phyloP scores from a whole-genome alignment of 1,284 basidiomycete species.

The Crocinoboletus sp. region DNA sequence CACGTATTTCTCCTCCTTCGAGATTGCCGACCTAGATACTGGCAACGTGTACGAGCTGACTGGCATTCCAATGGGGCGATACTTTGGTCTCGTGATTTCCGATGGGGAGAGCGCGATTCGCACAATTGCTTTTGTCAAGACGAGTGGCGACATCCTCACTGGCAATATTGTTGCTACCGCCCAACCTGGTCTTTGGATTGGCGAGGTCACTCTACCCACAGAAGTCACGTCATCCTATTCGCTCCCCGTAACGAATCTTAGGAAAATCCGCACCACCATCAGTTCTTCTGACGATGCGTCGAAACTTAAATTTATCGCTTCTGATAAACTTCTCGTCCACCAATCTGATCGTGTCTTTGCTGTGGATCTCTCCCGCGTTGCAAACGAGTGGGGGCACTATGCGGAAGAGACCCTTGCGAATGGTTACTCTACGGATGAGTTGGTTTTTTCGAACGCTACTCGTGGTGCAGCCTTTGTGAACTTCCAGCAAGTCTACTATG shows the following conservation, averaged over 20 bases:
- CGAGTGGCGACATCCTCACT: constrained; percentile 51
- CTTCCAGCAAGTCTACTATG: constrained; percentile 59
- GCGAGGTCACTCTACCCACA: constrained; percentile 48
- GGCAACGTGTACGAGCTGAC: constrained; percentile 44
- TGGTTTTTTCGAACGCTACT: constrained; percentile 40
- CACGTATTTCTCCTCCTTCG: constrained; percentile 55
- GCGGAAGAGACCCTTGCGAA: constrained; percentile 45
- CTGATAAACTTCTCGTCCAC: constrained; percentile 51
- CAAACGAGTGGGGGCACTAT: constrained; percentile 47
- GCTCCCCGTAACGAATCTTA: constrained; percentile 37
- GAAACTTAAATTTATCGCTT: constrained; percentile 50
- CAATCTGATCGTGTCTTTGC: constrained; percentile 48
- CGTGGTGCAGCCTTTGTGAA: constrained; percentile 57
- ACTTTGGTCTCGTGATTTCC: constrained; percentile 55
- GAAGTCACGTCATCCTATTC: constrained; percentile 19
- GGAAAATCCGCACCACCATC: constrained; percentile 44
- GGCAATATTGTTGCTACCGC: constrained; percentile 63
- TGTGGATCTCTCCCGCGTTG: constrained; percentile 47
- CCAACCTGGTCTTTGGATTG: constrained; percentile 58
- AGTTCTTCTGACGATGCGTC: constrained; percentile 33
- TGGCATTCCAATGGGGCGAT: constrained; percentile 59
- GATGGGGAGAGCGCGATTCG: constrained; percentile 36
- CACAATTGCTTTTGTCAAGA: constrained; percentile 60
- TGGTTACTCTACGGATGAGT: constrained; percentile 53
- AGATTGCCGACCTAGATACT: constrained; percentile 51